Evolutionary conservation across 495 filamentous ascomycete species (phyloP).

Genomic region (Xylaria palmicola): DNA sequence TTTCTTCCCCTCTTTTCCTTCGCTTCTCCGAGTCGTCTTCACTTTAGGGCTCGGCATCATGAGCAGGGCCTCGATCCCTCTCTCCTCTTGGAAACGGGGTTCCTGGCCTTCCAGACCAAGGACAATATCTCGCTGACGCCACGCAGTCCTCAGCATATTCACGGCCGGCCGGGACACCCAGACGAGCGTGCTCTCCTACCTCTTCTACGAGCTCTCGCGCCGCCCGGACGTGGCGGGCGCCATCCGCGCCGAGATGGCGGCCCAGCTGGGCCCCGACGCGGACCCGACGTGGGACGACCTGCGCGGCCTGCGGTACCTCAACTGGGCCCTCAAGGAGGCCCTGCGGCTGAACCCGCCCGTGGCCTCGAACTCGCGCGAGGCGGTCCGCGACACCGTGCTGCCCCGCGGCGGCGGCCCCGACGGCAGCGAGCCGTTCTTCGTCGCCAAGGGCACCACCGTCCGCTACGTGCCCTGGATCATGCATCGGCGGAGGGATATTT

Average conservation of each 20-base stretch:
- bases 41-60: not conserved
- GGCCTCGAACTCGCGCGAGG: constrained; percentile 54
- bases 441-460: constrained; percentile 43
- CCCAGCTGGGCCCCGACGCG: constrained; percentile 16
- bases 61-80: not conserved
- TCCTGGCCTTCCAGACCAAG: no score
- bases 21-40: not conserved
- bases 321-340: constrained; percentile 48
- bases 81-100: not conserved
- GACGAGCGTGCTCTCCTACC: constrained; percentile 54
- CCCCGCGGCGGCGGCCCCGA: constrained; percentile 41
- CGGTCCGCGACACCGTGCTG: constrained; percentile 49
- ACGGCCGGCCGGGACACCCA: constrained; percentile 61
- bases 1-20: not conserved
- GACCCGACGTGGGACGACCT: constrained; percentile 45
- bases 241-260: constrained; percentile 48
- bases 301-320: constrained; percentile 51
- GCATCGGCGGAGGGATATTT: constrained; percentile 43
- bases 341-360: constrained; percentile 60
- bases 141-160: constrained; percentile 15
- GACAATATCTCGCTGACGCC: not conserved
- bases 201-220: constrained; percentile 62
- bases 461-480: constrained; percentile 47
- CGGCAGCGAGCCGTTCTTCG: constrained; percentile 46
- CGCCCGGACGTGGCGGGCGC: constrained; percentile 48